Conservation (phyloP, 176 grass and related monocot genomes). For the Raddia guianensis region DNA sequence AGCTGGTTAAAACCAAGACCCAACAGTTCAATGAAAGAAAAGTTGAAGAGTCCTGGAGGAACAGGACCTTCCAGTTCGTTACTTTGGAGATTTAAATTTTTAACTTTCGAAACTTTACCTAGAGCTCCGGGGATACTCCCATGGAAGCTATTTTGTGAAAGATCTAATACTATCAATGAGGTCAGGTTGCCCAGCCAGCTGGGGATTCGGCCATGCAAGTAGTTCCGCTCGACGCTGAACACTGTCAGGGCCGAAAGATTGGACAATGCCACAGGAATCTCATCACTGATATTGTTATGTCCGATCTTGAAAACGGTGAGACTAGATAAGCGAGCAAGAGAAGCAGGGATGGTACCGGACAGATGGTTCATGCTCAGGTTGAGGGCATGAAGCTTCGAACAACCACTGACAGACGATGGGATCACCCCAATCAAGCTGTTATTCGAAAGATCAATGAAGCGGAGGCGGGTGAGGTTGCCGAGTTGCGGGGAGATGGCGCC, state of each 20-base stretch:
- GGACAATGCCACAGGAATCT: slow-evolving; percentile 4
- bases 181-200: slow-evolving; percentile 35
- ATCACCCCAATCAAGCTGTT: slow-evolving; percentile 22
- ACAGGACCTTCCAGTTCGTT: slow-evolving; percentile 12
- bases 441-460: slow-evolving; percentile 21
- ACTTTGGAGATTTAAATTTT: not conserved
- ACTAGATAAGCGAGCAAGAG: slow-evolving; percentile 19
- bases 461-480: slow-evolving; percentile 36
- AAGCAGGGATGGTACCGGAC: slow-evolving; percentile 4
- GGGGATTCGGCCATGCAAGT: slow-evolving; percentile 1
- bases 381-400: not conserved
- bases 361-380: not conserved
- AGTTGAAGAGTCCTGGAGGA: slow-evolving; percentile 27
- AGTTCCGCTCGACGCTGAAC: not conserved
- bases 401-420: not conserved
- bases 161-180: slow-evolving; percentile 8
- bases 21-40: not conserved
- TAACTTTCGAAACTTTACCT: not conserved
- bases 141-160: slow-evolving; percentile 6
- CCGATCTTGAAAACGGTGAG: not conserved
- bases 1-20: not conserved
- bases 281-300: slow-evolving; percentile 17
- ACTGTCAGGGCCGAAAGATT: not conserved
- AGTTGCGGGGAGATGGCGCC: slow-evolving; percentile 29
- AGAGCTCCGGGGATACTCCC: slow-evolving; percentile 23